Evolutionary conservation across 1,139 yeast species (phyloP).

Genomic region (Eremothecium gossypii): DNA sequence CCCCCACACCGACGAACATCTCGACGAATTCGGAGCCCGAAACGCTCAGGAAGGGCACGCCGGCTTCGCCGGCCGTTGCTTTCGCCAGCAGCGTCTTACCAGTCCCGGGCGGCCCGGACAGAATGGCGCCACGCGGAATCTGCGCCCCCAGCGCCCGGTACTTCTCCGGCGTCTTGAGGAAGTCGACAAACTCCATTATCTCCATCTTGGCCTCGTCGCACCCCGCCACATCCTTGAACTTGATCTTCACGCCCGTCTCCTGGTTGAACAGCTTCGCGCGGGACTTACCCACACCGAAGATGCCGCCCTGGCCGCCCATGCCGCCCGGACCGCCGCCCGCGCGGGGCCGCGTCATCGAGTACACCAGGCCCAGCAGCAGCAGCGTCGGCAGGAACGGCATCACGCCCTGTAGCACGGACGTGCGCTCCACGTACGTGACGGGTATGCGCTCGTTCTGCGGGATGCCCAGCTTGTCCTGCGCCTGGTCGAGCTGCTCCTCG

Average conservation of each 20-base stretch:
- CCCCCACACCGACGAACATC: constrained; percentile 99
- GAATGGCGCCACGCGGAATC: constrained; percentile 94
- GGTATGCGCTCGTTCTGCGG: constrained; percentile 66
- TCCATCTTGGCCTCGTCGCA: constrained; percentile 97
- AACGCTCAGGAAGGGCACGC: constrained; percentile 89
- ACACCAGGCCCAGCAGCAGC: constrained; percentile 71
- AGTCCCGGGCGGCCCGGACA: constrained; percentile 99
- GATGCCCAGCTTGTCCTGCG: constrained; percentile 61
- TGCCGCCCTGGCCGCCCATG: constrained; percentile 43
- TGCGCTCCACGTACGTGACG: constrained; percentile 66
- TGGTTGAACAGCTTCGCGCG: constrained; percentile 88
- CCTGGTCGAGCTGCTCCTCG: constrained; percentile 69
- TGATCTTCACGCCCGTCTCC: constrained; percentile 80
- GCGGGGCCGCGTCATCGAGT: constrained; percentile 45
- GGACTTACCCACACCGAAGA: constrained; percentile 71
- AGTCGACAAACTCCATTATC: constrained; percentile 93
- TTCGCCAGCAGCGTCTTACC: constrained; percentile 97
- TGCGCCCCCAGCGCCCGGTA: constrained; percentile 91
- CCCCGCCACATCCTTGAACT: constrained; percentile 93
- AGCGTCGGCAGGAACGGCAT: constrained; percentile 79
- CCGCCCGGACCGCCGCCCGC: constrained; percentile 42
- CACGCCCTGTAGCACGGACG: constrained; percentile 51
- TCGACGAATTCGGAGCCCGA: constrained; percentile 98
- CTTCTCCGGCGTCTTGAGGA: constrained; percentile 78
- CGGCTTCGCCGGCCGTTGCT: constrained; percentile 99